These are phyloP conservation scores for Pseudogymnoascus sp. DNA, from an alignment of 2,329 filamentous ascomycete species.

Conservation along the genomic window DNA sequence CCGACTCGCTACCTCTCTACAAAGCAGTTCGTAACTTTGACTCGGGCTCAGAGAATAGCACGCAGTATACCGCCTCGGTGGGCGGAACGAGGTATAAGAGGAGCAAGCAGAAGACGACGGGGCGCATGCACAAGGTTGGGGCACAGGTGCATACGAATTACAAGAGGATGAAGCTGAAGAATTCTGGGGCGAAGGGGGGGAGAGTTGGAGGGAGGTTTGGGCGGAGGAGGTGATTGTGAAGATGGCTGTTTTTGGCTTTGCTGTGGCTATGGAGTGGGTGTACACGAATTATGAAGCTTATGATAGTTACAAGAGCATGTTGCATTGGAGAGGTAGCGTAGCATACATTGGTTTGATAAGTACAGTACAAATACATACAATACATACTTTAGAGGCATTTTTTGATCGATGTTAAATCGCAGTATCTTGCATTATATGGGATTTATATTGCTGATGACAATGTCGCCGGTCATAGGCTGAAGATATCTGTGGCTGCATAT, in stretches of 20 bases:
- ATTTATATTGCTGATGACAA: background rate
- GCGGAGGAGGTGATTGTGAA: slow-evolving; percentile 34
- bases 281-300: slow-evolving; percentile 1
- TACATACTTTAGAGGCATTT: background rate
- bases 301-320: background rate
- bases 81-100: slow-evolving; percentile 28
- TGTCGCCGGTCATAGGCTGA: background rate
- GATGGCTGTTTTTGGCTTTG: background rate
- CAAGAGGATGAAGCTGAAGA: slow-evolving; percentile 55
- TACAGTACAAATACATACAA: background rate
- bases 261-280: background rate
- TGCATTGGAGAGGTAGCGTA: background rate
- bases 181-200: slow-evolving; percentile 54
- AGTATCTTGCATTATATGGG: background rate
- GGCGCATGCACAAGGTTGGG: slow-evolving; percentile 46
- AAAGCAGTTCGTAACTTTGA: slow-evolving; percentile 26
- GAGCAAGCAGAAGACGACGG: slow-evolving; percentile 22
- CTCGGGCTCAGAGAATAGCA: slow-evolving; percentile 20
- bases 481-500: background rate
- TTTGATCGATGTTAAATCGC: background rate
- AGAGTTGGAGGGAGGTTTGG: slow-evolving; percentile 52
- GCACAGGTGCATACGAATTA: slow-evolving; percentile 59
- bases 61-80: slow-evolving; percentile 29
- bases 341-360: background rate
- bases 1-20: background rate